These are phyloP conservation scores for Umbilicus rupestris DNA, from an alignment of 164 flowering plant genomes.

Conservation along the genomic window DNA sequence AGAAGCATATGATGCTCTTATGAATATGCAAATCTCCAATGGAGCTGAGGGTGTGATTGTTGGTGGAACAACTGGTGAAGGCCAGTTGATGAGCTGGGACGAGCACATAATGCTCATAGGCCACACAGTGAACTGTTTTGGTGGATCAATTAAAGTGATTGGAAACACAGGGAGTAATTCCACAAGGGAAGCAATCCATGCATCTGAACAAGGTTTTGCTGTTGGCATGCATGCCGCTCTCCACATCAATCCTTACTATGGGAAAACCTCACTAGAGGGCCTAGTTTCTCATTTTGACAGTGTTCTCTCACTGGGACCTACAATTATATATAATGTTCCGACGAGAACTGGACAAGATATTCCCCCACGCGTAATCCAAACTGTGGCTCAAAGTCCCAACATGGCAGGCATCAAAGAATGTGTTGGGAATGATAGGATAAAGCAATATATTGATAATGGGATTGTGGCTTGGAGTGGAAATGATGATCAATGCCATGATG, in stretches of 20 bases:
- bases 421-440: constrained; percentile 56
- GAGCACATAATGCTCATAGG: constrained; percentile 95
- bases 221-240: constrained; percentile 96
- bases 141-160: constrained; percentile 73
- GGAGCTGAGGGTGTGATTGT: constrained; percentile 82
- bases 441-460: constrained; percentile 48
- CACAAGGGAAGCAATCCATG: constrained; percentile 87
- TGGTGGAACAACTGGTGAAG: constrained; percentile 95
- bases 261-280: constrained; percentile 80
- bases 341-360: constrained; percentile 85
- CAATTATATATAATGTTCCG: constrained; percentile 80
- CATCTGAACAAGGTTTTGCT: constrained; percentile 88
- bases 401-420: constrained; percentile 86
- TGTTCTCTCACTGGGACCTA: constrained; percentile 76
- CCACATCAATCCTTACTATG: constrained; percentile 91
- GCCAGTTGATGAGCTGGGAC: constrained; percentile 95
- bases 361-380: constrained; percentile 52
- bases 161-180: constrained; percentile 96
- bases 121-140: constrained; percentile 84
- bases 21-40: constrained; percentile 59
- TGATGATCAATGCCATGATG: constrained; percentile 80
- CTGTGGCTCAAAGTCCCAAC: constrained; percentile 41
- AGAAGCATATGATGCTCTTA: constrained; percentile 78
- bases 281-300: constrained; percentile 57
- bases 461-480: constrained; percentile 80